Conservation (phyloP, 2,329 filamentous ascomycete species). For the Aspergillus sp. region DNA sequence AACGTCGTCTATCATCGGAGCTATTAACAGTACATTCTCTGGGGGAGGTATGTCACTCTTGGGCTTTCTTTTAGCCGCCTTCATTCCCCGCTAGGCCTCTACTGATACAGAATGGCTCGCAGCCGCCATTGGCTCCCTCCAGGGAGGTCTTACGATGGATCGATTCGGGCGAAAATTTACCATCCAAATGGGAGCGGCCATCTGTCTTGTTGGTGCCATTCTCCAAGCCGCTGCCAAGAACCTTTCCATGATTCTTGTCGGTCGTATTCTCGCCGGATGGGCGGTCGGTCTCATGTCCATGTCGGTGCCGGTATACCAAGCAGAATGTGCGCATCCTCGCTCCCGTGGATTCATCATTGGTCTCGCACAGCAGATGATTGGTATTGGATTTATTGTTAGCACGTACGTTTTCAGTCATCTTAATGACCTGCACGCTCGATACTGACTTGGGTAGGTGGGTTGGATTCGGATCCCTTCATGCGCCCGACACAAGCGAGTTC, state of each 20-base stretch:
- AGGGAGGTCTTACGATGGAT: constrained; percentile 61
- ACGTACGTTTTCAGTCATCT: constrained; percentile 23
- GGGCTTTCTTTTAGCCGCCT: neutral
- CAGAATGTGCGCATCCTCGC: constrained; percentile 60
- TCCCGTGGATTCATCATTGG: constrained; percentile 53
- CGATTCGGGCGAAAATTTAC: constrained; percentile 59
- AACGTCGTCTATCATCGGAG: constrained; percentile 56
- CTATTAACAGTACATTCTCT: constrained; percentile 64
- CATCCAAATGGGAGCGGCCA: constrained; percentile 58
- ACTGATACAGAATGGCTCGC: constrained; percentile 2
- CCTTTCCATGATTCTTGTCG: constrained; percentile 57
- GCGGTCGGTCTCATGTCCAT: constrained; percentile 50
- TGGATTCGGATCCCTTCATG: constrained; percentile 48
- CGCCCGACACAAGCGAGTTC: constrained; percentile 29
- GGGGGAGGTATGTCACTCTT: constrained; percentile 47
- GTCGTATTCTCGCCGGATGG: constrained; percentile 53
- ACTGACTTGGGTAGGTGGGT: constrained; percentile 37
- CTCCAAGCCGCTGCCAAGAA: constrained; percentile 60
- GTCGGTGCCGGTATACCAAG: constrained; percentile 62
- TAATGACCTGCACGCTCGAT: neutral
- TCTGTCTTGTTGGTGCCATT: constrained; percentile 58
- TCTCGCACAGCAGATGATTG: constrained; percentile 46
- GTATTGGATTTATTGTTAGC: constrained; percentile 47
- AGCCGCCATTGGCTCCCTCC: constrained; percentile 53
- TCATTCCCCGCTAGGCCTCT: neutral